Evolutionary conservation across 164 flowering plant species (phyloP), one percentile per base, ranked within the genome.

Genomic region (Taxillus chinensis): DNA sequence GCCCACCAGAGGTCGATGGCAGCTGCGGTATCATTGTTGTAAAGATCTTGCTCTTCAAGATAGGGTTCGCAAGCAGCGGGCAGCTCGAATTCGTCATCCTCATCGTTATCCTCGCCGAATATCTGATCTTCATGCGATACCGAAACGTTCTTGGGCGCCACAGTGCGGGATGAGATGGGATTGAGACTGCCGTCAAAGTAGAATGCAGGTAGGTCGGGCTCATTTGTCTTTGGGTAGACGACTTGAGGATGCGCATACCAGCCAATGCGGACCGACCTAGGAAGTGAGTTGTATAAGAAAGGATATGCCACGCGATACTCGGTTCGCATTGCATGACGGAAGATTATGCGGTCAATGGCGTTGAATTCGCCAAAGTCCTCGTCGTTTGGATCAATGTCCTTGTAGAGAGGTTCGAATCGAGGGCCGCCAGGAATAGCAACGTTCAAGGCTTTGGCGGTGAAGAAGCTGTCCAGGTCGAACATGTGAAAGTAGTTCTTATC

Each of bases 381-480:
- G 76, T 93, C 97, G 13, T 97, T 97, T 73, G 90, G 90, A 79
- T 93, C 98, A 96, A 93, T 90, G 73, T 93, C 98, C 64, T 97
- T 95, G 63, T 90, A 93, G 69, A 93, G 69, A 40, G 98, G 98
- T 74, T 93, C 98, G 77, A 93, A 93, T 75, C 90, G 90, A 43
- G 99, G 97, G 40, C 99, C 97, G 89, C 99, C 99, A 64, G 99
- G 99, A 57, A 95, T 95, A 72, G 97, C 91, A 97, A 95, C 89
- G 66, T 95, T 95, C 68, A 95, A 68, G 50, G 99, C 99, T 74
- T 95, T 95, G 4, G 99, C 99, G 11, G 99, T 95, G 64, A 95
- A 91, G 73, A 95, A 95, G 3, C 97, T 91, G 71, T 91, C 97
- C 99, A 95, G 91, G 63, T 95, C 99, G 74, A 95, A 95, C 70